phyloP scores from a whole-genome alignment of 805 yeast genomes.

The Suhomyces prunicola region DNA sequence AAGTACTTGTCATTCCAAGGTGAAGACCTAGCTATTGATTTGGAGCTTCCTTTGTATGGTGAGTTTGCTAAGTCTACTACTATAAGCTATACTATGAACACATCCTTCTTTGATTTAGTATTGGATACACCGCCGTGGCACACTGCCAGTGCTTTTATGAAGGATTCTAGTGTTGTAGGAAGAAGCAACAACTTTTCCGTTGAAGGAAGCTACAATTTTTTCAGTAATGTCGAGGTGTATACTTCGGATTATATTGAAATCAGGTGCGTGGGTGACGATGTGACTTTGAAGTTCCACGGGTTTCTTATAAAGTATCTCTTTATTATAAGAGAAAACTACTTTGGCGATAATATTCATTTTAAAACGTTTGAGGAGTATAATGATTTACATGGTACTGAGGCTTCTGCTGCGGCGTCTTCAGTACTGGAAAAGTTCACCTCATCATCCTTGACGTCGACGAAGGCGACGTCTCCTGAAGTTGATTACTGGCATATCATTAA shows the following conservation, averaged over 20 bases:
- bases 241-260: slow-evolving; percentile 69
- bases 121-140: slow-evolving; percentile 91
- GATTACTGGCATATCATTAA: slow-evolving; percentile 43
- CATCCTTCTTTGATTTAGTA: slow-evolving; percentile 59
- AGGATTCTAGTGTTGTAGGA: slow-evolving; percentile 58
- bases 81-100: slow-evolving; percentile 47
- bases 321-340: slow-evolving; percentile 79
- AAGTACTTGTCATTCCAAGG: slow-evolving; percentile 75
- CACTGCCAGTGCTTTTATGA: slow-evolving; percentile 70
- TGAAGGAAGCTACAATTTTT: slow-evolving; percentile 64
- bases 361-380: slow-evolving; percentile 83
- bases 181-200: slow-evolving; percentile 58
- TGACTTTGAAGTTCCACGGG: slow-evolving; percentile 75
- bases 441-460: neutral
- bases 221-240: slow-evolving; percentile 55
- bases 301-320: slow-evolving; percentile 72
- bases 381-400: neutral
- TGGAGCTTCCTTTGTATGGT: slow-evolving; percentile 58
- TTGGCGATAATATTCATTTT: slow-evolving; percentile 83
- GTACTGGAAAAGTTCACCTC: neutral
- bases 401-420: neutral
- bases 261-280: slow-evolving; percentile 60
- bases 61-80: slow-evolving; percentile 51
- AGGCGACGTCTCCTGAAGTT: neutral
- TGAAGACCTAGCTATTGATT: slow-evolving; percentile 43